Evolutionary conservation across 169 alveolate species (phyloP).

Genomic region (Plasmodium gaboni): DNA sequence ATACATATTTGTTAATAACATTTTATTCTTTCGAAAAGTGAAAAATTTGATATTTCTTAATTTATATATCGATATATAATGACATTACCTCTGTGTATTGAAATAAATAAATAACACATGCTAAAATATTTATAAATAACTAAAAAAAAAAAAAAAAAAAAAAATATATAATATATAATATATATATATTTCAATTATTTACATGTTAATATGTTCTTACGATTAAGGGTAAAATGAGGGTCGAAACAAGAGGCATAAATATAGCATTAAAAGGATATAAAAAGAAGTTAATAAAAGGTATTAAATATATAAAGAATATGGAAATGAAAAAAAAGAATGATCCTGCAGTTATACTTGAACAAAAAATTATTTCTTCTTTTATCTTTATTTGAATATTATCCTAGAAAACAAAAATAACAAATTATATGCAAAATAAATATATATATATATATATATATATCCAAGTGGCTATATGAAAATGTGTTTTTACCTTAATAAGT

Average conservation of each 20-base stretch:
- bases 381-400: constrained; percentile 20
- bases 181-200: not conserved
- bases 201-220: constrained; percentile 2
- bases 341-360: constrained; percentile 22
- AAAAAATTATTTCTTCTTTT: constrained; percentile 52
- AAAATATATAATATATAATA: not conserved
- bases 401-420: not conserved
- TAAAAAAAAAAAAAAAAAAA: constrained; percentile 7
- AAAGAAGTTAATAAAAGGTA: constrained; percentile 32
- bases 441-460: not conserved
- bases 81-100: constrained; percentile 27
- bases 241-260: constrained; percentile 61
- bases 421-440: not conserved
- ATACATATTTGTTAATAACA: not conserved
- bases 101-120: constrained; percentile 14
- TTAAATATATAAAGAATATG: constrained; percentile 34
- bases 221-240: constrained; percentile 35
- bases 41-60: not conserved
- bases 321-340: constrained; percentile 33
- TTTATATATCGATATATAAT: not conserved
- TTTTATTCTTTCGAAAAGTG: not conserved
- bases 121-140: constrained; percentile 24
- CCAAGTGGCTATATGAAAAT: not conserved
- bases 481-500: constrained; percentile 20
- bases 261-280: constrained; percentile 50